Conservation (phyloP, 129 eudicot genomes). For the Escallonia rubra region DNA sequence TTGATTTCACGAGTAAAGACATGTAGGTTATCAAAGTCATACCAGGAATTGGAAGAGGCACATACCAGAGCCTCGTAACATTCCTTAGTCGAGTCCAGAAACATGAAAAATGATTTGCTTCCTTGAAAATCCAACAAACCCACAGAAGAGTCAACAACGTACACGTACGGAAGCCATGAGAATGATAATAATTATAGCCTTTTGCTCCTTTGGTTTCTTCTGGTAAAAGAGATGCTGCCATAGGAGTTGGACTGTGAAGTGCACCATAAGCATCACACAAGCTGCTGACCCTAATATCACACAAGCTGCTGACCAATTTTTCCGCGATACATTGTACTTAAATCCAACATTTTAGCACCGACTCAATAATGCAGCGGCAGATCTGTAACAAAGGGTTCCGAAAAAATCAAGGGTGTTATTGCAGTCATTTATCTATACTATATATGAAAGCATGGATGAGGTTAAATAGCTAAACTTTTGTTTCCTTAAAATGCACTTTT, state of each 20-base stretch:
- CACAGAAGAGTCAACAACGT: constrained; percentile 59
- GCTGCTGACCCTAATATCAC: constrained; percentile 64
- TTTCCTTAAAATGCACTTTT: too few relatives aligned
- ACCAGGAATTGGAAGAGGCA: not conserved
- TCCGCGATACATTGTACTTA: constrained; percentile 49
- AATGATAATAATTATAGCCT: constrained; percentile 61
- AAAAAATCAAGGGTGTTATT: too few relatives aligned
- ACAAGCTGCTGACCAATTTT: constrained; percentile 46
- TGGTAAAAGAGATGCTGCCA: constrained; percentile 88
- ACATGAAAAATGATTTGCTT: constrained; percentile 51
- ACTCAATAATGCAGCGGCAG: not conserved
- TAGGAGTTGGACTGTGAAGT: constrained; percentile 66
- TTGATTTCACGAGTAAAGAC: not conserved
- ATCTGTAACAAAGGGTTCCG: constrained; percentile 27
- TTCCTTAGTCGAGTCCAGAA: constrained; percentile 57
- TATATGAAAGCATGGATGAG: too few relatives aligned
- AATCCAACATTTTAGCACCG: constrained; percentile 37
- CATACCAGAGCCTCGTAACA: constrained; percentile 86
- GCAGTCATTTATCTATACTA: too few relatives aligned
- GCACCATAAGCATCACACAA: constrained; percentile 51
- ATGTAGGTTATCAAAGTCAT: not conserved
- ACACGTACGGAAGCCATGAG: constrained; percentile 76
- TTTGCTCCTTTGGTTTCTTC: constrained; percentile 92
- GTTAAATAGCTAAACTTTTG: too few relatives aligned
- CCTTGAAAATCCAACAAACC: constrained; percentile 62